Conservation (phyloP, 805 yeast species). For the Yamadazyma phyllophila region DNA sequence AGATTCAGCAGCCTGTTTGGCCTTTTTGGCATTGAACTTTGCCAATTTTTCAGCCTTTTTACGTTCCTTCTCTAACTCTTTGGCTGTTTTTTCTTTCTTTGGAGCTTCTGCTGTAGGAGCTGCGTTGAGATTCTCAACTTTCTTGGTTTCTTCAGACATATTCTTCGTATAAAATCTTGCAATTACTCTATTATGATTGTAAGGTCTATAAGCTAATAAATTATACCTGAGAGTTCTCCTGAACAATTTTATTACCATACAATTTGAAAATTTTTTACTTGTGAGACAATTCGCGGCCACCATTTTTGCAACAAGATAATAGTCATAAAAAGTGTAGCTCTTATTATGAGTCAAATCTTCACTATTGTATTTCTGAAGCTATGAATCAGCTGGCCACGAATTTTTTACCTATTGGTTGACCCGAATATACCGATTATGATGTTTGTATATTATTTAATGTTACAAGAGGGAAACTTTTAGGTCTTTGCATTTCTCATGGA, state of each 20-base stretch:
- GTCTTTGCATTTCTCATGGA: constrained; percentile 4
- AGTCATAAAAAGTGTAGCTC: no score
- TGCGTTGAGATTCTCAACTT: neutral
- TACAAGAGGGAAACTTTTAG: no score
- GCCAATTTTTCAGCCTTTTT: constrained; percentile 86
- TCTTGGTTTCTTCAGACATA: constrained; percentile 8
- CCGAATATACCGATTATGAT: neutral
- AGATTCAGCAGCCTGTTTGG: constrained; percentile 49
- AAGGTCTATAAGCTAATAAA: constrained; percentile 7
- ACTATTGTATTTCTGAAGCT: no score
- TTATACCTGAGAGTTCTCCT: constrained; percentile 8
- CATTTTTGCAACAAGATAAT: no score
- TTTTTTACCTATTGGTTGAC: neutral
- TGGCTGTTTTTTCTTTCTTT: constrained; percentile 61
- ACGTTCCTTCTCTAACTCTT: constrained; percentile 81
- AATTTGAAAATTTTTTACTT: constrained; percentile 8
- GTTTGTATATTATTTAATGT: no score
- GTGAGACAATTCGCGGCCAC: constrained; percentile 6
- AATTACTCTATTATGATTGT: neutral
- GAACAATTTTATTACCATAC: constrained; percentile 13
- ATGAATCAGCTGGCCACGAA: no score
- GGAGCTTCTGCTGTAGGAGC: constrained; percentile 14
- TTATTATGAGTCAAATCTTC: no score
- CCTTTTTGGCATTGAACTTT: constrained; percentile 82
- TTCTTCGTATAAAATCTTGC: neutral